A percentile compares a stretch with the other conserved stretches of the same genome.
phyloP scores from a whole-genome alignment of 805 yeast genomes.

The Candida endomychidarum region DNA sequence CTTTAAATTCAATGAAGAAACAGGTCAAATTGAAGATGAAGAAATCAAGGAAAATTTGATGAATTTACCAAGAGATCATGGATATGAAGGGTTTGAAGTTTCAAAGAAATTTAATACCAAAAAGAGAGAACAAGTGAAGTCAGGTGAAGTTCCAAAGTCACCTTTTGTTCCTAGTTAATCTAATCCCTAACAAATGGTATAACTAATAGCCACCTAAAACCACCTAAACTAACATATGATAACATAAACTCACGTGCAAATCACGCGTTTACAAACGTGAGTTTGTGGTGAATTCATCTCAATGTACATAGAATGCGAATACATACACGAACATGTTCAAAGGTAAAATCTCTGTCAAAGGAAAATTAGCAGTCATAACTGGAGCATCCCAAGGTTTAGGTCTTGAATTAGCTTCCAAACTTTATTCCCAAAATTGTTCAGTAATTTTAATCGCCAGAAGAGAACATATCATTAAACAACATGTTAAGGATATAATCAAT shows the following conservation, averaged over 20 bases:
- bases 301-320: constrained; percentile 7
- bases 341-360: constrained; percentile 31
- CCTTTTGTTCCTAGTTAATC: constrained; percentile 29
- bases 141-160: constrained; percentile 29
- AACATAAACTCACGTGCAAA: background rate
- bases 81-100: constrained; percentile 20
- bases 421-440: constrained; percentile 55
- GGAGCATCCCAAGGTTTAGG: constrained; percentile 98
- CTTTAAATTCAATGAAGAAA: constrained; percentile 34
- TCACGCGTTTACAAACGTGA: background rate
- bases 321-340: constrained; percentile 1
- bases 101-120: constrained; percentile 37
- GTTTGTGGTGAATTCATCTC: background rate
- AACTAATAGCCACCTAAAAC: no score
- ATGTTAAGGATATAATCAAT: constrained; percentile 44
- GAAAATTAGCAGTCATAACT: constrained; percentile 67
- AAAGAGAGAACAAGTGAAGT: constrained; percentile 25
- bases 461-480: constrained; percentile 51
- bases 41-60: constrained; percentile 27
- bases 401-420: constrained; percentile 63
- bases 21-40: constrained; percentile 24
- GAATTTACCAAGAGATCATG: constrained; percentile 32
- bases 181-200: no score
- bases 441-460: constrained; percentile 81
- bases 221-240: no score